Percentiles rank a stretch among this genome's conserved stretches.
Conservation (phyloP, 345 rosid species). For the Pugionium dolabratum region DNA sequence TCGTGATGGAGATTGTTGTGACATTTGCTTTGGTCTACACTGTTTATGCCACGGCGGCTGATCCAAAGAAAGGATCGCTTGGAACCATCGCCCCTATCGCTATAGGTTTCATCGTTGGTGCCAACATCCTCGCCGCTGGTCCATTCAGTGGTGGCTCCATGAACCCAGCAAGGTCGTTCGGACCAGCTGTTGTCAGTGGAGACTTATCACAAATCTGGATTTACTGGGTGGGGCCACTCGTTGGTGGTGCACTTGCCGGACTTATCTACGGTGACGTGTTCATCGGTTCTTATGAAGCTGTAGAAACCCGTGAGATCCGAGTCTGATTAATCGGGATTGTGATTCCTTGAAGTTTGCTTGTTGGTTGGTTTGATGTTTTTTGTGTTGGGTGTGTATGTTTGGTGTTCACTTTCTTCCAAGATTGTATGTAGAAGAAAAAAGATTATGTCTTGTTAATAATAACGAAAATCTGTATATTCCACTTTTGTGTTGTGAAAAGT, state of each 20-base stretch:
- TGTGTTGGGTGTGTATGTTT: constrained; percentile 7
- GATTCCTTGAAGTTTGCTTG: constrained; percentile 3
- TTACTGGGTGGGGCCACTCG: constrained; percentile 79
- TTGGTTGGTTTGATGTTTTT: constrained; percentile 31
- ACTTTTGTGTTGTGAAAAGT: background rate
- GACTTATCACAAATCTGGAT: constrained; percentile 71
- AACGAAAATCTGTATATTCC: constrained; percentile 6
- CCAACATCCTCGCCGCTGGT: constrained; percentile 90
- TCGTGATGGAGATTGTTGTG: constrained; percentile 74
- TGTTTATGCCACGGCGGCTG: constrained; percentile 83
- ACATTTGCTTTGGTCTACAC: constrained; percentile 85
- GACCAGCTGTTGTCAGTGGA: constrained; percentile 81
- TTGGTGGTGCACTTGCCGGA: constrained; percentile 87
- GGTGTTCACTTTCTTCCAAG: constrained; percentile 14
- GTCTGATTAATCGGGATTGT: constrained; percentile 6
- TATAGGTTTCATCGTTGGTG: constrained; percentile 89
- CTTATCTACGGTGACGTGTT: constrained; percentile 72
- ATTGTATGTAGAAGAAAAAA: constrained; percentile 4
- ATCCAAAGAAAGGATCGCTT: constrained; percentile 75
- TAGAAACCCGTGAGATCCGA: constrained; percentile 39
- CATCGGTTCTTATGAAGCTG: constrained; percentile 57
- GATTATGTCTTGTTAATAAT: constrained; percentile 18
- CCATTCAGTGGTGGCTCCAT: constrained; percentile 93
- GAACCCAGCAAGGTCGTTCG: constrained; percentile 95
- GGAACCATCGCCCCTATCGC: constrained; percentile 81